Evolutionary conservation across 495 filamentous ascomycete species (phyloP).

Genomic region (Aspergillus sclerotiicarbonarius): DNA sequence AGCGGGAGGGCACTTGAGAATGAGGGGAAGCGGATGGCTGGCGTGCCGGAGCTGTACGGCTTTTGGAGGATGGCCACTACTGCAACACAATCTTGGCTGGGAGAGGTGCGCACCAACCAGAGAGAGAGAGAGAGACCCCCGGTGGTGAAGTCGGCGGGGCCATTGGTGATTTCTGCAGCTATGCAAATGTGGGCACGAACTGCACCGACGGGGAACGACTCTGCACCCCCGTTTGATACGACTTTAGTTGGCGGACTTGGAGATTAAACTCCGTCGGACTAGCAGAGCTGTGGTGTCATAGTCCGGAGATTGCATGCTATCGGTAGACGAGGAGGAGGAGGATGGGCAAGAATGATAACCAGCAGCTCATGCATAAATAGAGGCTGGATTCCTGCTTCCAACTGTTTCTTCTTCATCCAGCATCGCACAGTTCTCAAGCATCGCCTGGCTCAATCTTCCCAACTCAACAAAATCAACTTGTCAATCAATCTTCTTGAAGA

Average conservation of each 20-base stretch:
- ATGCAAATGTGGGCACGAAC: not conserved
- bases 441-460: not conserved
- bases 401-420: constrained; percentile 1
- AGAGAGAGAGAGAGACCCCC: too few relatives aligned
- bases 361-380: not conserved
- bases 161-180: not conserved
- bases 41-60: not conserved
- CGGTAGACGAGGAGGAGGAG: not conserved
- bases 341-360: not conserved
- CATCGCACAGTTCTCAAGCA: constrained; percentile 6
- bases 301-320: not conserved
- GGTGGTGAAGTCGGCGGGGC: too few relatives aligned
- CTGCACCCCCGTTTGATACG: not conserved
- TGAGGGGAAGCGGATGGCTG: not conserved
- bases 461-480: not conserved
- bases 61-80: not conserved
- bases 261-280: constrained; percentile 4
- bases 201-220: constrained; percentile 2
- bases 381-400: not conserved
- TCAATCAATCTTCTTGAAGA: not conserved
- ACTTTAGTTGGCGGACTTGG: not conserved
- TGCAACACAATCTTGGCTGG: not conserved
- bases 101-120: not conserved
- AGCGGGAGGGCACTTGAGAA: not conserved
- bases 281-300: not conserved